Base-by-base conservation (phyloP, 1,139 yeast species). In the Casaregolazyma lundiana region DNA sequence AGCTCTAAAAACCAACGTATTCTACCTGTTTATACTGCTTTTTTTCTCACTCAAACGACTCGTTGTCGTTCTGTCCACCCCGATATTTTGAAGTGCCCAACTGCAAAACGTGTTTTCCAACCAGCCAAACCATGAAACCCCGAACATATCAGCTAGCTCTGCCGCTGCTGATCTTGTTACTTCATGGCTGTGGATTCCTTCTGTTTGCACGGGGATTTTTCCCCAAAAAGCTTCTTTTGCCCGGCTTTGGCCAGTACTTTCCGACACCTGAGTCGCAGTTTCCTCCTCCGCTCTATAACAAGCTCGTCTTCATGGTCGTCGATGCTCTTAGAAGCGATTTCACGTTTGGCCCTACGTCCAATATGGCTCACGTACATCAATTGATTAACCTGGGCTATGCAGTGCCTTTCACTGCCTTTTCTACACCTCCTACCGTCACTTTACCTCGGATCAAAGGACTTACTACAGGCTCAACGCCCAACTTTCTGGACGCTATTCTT, bases 401-500 rank as follows among this genome's bases (percentile, higher is more conserved):
- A 0, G 60, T 90, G 42, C 96, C 96, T 0, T 89, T 79, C 63
- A 92, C 98, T 0, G 96, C 96, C 0, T 85, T 75, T 63, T 83
- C 97, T 0, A 84, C 86, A 59, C 97, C 98, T 2, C 99, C 98
- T 11, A 94, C 98, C 0, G 95, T 97, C 1, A 94, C 99, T 0
- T 69, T 94, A 32, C 98, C 95, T 55, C 72, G 99, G 52, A 72
- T 94, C 44, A 92, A 92, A 63, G 98, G 97, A 1, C 65, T 92
- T 37, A 90, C 98, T 1, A 90, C 98, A 0, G 98, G 98, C 0
- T 84, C 96, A 0, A 71, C 95, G 35, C 97, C 98, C 0, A 90
- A 96, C 19, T 89, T 94, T 59, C 79, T 94, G 26, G 99, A 92
- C 60, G 97, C 97, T 0, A 87, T 92, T 32, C 71, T 94, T 50